Evolutionary conservation across 2,329 filamentous ascomycete species (phyloP), one percentile per base, ranked within the genome.

Genomic region (Scytalidium lignicola): DNA sequence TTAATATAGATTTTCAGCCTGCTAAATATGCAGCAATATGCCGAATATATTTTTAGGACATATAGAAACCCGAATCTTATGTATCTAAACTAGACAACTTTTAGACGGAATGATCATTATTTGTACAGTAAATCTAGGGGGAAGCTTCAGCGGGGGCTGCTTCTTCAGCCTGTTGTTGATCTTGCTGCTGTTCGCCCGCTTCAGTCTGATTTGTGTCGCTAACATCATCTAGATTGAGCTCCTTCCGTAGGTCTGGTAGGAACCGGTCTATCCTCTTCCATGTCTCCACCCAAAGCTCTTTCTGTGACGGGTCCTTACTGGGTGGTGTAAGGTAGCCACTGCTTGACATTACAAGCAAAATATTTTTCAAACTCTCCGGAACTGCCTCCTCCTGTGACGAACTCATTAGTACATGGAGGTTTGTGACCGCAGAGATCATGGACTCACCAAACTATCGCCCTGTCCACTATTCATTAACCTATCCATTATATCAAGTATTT

Each of bases 391-490:
- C 90, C 84, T 95, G 58, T 59, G 39, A 3, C 15, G 8, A 26
- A 12, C 20, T 46, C 17, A 47, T 57, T 47, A 58, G 50, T 45
- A 45, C 10, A n/a, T n/a, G 17, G 43, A 41, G 42, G 12, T 44
- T 20, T 20, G 23, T 26, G 44, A 29, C 49, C 23, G 39, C 21
- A 41, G 44, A 18, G 32, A 15, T 23, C n/a, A n/a, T 26, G 20
- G 41, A 76, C 85, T 70, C 79, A 91, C 88, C 64, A 95, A 70
- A 61, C 86, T 92, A 62, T 95, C 90, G 20, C 89, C 89, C 67
- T 96, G 90, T 0, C 92, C 92, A 62, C 88, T 93, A 62, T 96
- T 96, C 84, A 96, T 95, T 55, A 99, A 77, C 20, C 93, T 83
- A 66, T 99, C 93, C 81, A 99, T 90, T 47, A 96, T 88, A 58